Evolutionary conservation across 768 basidiomycete species (phyloP), one percentile per base, ranked within the genome.

Genomic region (Guyanaporus albipodus): DNA sequence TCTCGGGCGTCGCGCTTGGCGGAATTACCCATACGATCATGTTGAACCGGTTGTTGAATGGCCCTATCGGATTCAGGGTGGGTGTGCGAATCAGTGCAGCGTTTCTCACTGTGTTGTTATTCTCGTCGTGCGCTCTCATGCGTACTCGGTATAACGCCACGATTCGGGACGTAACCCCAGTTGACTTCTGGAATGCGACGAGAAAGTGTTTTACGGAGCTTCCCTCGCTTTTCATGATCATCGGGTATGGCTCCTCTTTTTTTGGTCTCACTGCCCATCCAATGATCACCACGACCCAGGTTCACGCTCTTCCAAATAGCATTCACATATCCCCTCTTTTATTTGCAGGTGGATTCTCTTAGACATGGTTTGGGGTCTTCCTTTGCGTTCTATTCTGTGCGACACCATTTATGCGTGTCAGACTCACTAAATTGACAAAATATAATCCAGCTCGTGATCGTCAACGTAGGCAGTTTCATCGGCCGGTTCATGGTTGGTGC

Each of bases 21-120:
- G 79, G 77, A 6, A 64, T 79, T 18, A 53, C 77, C 12, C 75
- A 82, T 44, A 79, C 82, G 1, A 79, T 83, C 51, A 75, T 84
- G 70, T 64, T 87, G 23, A 85, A 86, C 58, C 62, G 70, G 19
- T 49, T 43, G 27, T 49, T 42, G 43, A 74, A 73, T 43, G 71
- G 73, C 3, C 53, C 64, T 6, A 60, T 73, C 4, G 79, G 83
- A 8, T 74, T 79, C 54, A 63, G 54, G 11, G 64, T 48, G 32
- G 69, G 71, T 23, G 69, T 71, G 0, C 67, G 64, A 4, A 68
- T 67, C 11, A 74, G 67, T 44, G 75, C 70, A 2, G 59, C 59
- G 18, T 57, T 79, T n/a, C 60, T 71, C 41, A 59, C 67, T 0
- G 68, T 42, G 5, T 44, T 73, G 0, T 55, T 77, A 12, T 38